phyloP scores from a whole-genome alignment of 1,284 basidiomycete species.

The Porodaedalea pini region DNA sequence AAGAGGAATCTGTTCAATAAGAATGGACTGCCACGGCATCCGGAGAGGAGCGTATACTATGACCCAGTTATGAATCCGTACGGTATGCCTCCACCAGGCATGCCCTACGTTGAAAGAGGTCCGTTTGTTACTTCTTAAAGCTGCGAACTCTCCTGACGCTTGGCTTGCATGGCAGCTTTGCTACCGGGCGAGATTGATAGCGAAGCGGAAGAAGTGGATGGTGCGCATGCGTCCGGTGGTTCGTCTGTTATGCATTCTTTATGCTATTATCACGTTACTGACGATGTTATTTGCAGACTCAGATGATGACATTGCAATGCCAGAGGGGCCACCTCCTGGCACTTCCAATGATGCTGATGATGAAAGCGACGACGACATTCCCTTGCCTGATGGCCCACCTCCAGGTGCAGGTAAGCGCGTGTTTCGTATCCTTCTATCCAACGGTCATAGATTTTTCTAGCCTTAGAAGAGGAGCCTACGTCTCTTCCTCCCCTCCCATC shows the following conservation, averaged over 20 bases:
- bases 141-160: constrained; percentile 6
- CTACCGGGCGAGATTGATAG: constrained; percentile 60
- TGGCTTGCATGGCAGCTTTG: constrained; percentile 41
- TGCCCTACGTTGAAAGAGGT: constrained; percentile 90
- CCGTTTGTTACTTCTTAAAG: constrained; percentile 31
- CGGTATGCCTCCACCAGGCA: constrained; percentile 93
- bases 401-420: constrained; percentile 18
- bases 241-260: neutral
- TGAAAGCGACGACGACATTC: constrained; percentile 10
- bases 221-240: constrained; percentile 32
- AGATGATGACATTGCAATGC: constrained; percentile 85
- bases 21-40: constrained; percentile 78
- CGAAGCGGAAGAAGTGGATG: constrained; percentile 46
- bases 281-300: constrained; percentile 25
- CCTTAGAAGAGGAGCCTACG: constrained; percentile 6
- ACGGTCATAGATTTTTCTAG: neutral
- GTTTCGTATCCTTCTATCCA: neutral
- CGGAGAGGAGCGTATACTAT: constrained; percentile 89
- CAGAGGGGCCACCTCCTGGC: constrained; percentile 73
- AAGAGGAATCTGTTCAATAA: constrained; percentile 74
- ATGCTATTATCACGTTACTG: neutral
- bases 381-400: constrained; percentile 13
- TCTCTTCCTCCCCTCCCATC: constrained; percentile 29
- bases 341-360: constrained; percentile 1
- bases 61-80: constrained; percentile 91